Evolutionary conservation across 2,329 filamentous ascomycete genomes (phyloP).

Genomic region (Trichoderma sp.): DNA sequence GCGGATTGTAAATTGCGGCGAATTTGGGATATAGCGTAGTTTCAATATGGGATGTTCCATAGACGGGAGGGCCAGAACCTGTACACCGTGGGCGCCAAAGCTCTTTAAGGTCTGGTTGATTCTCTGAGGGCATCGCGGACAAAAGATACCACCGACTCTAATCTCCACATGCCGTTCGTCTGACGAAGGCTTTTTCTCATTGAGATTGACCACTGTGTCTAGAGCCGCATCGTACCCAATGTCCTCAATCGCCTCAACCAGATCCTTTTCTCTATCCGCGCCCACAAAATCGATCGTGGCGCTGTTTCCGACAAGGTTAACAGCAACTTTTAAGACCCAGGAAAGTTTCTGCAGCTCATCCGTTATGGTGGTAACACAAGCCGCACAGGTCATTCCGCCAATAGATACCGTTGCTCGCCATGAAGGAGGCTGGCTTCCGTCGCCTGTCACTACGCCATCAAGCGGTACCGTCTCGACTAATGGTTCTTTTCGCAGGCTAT

Average conservation of each 20-base stretch:
- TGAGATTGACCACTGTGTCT: slow-evolving; percentile 49
- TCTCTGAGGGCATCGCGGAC: slow-evolving; percentile 66
- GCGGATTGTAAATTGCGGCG: slow-evolving; percentile 73
- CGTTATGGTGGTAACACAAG: slow-evolving; percentile 66
- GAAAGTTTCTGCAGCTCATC: slow-evolving; percentile 56
- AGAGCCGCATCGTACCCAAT: slow-evolving; percentile 67
- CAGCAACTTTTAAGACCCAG: slow-evolving; percentile 58
- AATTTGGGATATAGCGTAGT: slow-evolving; percentile 68
- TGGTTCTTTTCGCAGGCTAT: slow-evolving; percentile 3
- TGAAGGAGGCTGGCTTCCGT: slow-evolving; percentile 21
- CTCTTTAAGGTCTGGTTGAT: slow-evolving; percentile 56
- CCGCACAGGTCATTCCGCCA: slow-evolving; percentile 72
- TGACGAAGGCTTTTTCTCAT: slow-evolving; percentile 43
- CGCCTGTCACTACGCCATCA: slow-evolving; percentile 26
- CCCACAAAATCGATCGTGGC: slow-evolving; percentile 59
- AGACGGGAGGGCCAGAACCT: slow-evolving; percentile 57
- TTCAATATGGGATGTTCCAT: slow-evolving; percentile 67
- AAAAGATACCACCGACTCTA: slow-evolving; percentile 71
- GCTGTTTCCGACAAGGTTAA: slow-evolving; percentile 69
- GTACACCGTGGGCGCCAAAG: slow-evolving; percentile 52
- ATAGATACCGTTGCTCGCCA: slow-evolving; percentile 61
- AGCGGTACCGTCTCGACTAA: slow-evolving; percentile 8
- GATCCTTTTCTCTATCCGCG: slow-evolving; percentile 35
- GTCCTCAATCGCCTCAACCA: slow-evolving; percentile 56
- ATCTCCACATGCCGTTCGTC: slow-evolving; percentile 63